A percentile compares a stretch with the other conserved stretches of the same genome.
These are phyloP conservation scores for Calamus simplicifolius DNA, from an alignment of 176 grass and related monocot species.

Conservation along the genomic window DNA sequence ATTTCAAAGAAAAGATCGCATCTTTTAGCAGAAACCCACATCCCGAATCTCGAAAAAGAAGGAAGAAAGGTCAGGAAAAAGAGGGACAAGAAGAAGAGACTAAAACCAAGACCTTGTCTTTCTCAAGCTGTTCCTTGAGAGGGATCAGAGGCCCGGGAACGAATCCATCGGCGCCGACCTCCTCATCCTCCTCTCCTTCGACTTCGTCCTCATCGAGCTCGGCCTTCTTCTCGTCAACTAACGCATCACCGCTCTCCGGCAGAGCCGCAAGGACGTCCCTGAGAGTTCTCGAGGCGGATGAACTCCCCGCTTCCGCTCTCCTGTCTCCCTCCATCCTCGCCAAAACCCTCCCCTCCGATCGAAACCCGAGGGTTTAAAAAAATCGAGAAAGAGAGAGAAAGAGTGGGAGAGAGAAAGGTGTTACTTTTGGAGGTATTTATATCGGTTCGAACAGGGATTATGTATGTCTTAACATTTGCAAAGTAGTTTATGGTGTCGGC, in stretches of 20 bases:
- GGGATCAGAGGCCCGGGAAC: conserved; percentile 35
- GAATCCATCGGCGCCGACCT: conserved; percentile 19
- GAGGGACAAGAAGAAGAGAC: not conserved
- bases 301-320: conserved; percentile 13
- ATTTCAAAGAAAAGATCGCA: too few species aligned
- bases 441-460: too few species aligned
- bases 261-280: not conserved
- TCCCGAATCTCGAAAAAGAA: not conserved
- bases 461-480: too few species aligned
- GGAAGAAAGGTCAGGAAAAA: not conserved
- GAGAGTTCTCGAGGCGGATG: conserved; percentile 1
- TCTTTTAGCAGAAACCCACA: too few species aligned
- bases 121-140: conserved; percentile 42
- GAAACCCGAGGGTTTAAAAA: not conserved
- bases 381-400: not conserved
- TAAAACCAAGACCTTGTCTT: conserved; percentile 27
- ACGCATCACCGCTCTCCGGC: not conserved
- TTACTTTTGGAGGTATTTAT: too few species aligned
- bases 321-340: not conserved
- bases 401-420: not conserved
- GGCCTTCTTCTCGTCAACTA: not conserved
- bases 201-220: conserved; percentile 7
- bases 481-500: too few species aligned
- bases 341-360: not conserved
- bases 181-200: conserved; percentile 15